Evolutionary conservation across 768 basidiomycete genomes (phyloP).

Genomic region (Hericium rajendrae): DNA sequence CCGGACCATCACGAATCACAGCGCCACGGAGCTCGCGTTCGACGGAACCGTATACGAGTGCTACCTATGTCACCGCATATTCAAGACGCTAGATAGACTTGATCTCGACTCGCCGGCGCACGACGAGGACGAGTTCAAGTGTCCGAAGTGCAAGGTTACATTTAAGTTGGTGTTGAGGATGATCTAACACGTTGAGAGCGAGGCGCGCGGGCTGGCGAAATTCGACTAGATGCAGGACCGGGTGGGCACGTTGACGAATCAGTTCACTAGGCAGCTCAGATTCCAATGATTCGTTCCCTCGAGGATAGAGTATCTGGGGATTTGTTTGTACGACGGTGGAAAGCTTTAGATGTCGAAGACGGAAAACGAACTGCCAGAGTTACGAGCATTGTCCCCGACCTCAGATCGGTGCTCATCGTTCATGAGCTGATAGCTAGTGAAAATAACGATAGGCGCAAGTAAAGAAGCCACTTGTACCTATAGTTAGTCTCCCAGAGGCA

Average conservation of each 20-base stretch:
- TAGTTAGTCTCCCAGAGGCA: no score
- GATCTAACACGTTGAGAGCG: constrained; percentile 36
- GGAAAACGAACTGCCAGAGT: not conserved
- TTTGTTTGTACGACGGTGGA: not conserved
- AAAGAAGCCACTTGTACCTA: no score
- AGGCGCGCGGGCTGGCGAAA: constrained; percentile 26
- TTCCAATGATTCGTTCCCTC: not conserved
- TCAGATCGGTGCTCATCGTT: not conserved
- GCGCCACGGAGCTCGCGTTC: constrained; percentile 30
- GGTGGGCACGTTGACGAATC: constrained; percentile 21
- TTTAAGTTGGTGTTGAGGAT: constrained; percentile 31
- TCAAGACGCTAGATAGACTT: constrained; percentile 32
- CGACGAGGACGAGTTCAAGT: constrained; percentile 27
- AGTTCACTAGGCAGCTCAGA: constrained; percentile 18
- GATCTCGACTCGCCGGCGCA: constrained; percentile 47
- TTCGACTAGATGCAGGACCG: constrained; percentile 22
- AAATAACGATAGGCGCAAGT: no score
- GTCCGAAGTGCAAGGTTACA: constrained; percentile 28
- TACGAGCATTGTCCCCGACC: not conserved
- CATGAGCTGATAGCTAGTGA: no score
- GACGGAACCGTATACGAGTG: constrained; percentile 47
- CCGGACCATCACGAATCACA: not conserved
- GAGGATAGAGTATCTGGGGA: no score
- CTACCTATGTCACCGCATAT: constrained; percentile 44
- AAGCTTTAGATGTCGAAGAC: no score